A percentile compares a stretch with the other conserved stretches of the same genome.
These are phyloP conservation scores for Naegleria gruberi DNA, from an alignment of 208 protist species.

Conservation along the genomic window DNA sequence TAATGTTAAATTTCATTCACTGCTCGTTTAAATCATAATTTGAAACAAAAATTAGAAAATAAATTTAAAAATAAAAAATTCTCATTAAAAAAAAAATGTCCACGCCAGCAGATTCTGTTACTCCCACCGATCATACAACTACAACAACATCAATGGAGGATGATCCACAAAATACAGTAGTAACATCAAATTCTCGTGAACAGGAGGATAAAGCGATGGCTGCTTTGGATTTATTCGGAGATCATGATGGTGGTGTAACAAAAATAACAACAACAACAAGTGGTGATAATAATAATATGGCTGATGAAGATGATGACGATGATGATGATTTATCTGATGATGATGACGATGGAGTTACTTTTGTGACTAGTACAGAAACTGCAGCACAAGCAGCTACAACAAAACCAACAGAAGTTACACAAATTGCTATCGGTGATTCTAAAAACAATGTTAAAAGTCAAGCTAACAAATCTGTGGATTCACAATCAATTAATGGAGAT, in stretches of 20 bases:
- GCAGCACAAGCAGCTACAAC: neutral
- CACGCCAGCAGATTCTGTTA: too few relatives aligned
- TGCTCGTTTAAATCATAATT: too few relatives aligned
- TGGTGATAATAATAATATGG: neutral
- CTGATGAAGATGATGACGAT: neutral
- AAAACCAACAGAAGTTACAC: neutral
- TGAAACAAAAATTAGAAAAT: too few relatives aligned
- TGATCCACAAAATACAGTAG: too few relatives aligned
- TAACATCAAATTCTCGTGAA: too few relatives aligned
- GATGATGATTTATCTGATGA: neutral
- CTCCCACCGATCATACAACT: too few relatives aligned
- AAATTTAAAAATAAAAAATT: too few relatives aligned
- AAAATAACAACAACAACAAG: neutral
- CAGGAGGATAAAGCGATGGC: too few relatives aligned
- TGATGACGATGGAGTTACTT: neutral
- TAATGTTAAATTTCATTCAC: too few relatives aligned
- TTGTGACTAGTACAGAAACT: neutral
- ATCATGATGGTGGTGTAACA: neutral
- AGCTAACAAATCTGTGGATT: neutral
- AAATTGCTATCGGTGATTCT: neutral
- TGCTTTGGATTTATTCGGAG: too few relatives aligned
- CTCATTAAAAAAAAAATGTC: too few relatives aligned
- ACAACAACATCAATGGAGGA: too few relatives aligned
- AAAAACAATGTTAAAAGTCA: neutral
- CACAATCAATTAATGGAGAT: neutral